phyloP scores from a whole-genome alignment of 1,284 basidiomycete genomes.

The Cronartium ribicola region DNA sequence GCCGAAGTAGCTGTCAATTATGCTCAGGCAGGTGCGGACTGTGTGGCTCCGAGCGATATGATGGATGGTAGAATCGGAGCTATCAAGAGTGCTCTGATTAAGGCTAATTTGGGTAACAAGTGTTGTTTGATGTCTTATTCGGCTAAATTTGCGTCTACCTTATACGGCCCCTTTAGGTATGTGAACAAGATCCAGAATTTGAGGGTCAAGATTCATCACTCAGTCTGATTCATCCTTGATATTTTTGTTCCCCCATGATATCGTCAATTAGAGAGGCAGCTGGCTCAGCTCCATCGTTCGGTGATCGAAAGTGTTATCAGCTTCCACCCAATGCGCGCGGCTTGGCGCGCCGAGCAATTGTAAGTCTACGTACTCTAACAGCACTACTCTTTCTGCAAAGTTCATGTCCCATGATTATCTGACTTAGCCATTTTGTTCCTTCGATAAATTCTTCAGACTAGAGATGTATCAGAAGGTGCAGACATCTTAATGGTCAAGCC shows the following conservation, averaged over 20 bases:
- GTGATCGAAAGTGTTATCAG: slow-evolving; percentile 95
- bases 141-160: slow-evolving; percentile 95
- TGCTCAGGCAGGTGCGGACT: slow-evolving; percentile 85
- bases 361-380: slow-evolving; percentile 54
- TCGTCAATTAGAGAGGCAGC: slow-evolving; percentile 72
- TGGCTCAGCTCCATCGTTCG: slow-evolving; percentile 87
- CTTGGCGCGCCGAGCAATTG: slow-evolving; percentile 85
- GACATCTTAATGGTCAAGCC: slow-evolving; percentile 99
- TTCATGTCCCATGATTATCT: background rate
- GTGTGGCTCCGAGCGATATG: slow-evolving; percentile 99
- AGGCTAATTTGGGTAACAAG: slow-evolving; percentile 74
- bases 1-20: slow-evolving; percentile 90
- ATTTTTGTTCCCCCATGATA: background rate
- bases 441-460: slow-evolving; percentile 59
- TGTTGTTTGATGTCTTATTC: slow-evolving; percentile 94
- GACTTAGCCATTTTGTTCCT: background rate
- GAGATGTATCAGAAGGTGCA: slow-evolving; percentile 87
- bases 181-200: slow-evolving; percentile 44
- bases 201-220: background rate
- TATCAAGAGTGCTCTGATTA: slow-evolving; percentile 81
- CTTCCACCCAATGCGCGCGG: slow-evolving; percentile 83
- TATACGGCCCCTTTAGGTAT: slow-evolving; percentile 95
- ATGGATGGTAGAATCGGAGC: slow-evolving; percentile 92
- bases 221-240: background rate
- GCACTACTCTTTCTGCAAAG: background rate